A percentile compares a stretch with the other conserved stretches of the same genome.
phyloP scores from a whole-genome alignment of 2,329 filamentous ascomycete genomes.

The Penicillium brasilianum region DNA sequence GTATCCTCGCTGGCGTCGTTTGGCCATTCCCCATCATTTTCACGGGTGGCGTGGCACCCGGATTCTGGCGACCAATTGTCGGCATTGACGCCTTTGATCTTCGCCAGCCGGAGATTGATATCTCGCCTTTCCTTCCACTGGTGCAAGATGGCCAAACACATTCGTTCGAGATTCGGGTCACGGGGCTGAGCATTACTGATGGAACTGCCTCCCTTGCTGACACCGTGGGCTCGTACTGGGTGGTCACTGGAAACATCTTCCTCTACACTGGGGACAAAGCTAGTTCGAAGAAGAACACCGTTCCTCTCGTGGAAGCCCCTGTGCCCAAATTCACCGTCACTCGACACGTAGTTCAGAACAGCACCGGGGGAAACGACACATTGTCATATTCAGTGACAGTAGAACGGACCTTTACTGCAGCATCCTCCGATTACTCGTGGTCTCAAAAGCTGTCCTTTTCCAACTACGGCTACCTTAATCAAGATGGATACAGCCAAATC shows the following conservation, averaged over 20 bases:
- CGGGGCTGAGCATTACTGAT: conserved; percentile 64
- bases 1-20: conserved; percentile 70
- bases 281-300: conserved; percentile 1
- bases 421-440: conserved; percentile 60
- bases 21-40: conserved; percentile 87
- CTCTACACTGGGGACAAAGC: conserved; percentile 67
- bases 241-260: conserved; percentile 79
- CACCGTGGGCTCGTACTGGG: conserved; percentile 70
- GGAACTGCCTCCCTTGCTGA: conserved; percentile 57
- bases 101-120: conserved; percentile 79
- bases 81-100: conserved; percentile 81
- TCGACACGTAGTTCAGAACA: conserved; percentile 29
- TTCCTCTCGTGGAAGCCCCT: conserved; percentile 42
- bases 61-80: conserved; percentile 77
- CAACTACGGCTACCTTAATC: conserved; percentile 61
- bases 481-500: conserved; percentile 60
- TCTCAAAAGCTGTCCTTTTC: conserved; percentile 62
- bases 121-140: conserved; percentile 74
- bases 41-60: conserved; percentile 77
- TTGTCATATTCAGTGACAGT: conserved; percentile 65
- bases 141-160: conserved; percentile 70
- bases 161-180: conserved; percentile 70
- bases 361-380: conserved; percentile 62
- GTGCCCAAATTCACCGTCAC: conserved; percentile 57
- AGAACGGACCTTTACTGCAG: conserved; percentile 60